A percentile compares a stretch with the other conserved stretches of the same genome.
phyloP scores from a whole-genome alignment of 768 basidiomycete species.

The Antrodiella citrinella region DNA sequence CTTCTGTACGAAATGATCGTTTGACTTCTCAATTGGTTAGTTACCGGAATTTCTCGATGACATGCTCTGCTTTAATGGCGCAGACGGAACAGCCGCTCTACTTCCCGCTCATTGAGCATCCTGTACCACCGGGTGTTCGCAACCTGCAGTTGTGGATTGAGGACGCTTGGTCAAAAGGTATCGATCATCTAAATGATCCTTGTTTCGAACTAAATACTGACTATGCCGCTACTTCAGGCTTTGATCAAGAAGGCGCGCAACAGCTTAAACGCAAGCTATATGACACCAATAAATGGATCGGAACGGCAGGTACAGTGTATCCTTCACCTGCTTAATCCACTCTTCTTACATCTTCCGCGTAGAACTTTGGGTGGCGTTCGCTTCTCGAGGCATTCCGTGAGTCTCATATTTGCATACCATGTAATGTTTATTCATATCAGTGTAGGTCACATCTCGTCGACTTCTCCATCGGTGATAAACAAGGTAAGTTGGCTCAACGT shows the following conservation, averaged over 20 bases:
- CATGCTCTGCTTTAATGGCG: slow-evolving; percentile 61
- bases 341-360: slow-evolving; percentile 8
- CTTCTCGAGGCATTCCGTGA: slow-evolving; percentile 75
- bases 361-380: slow-evolving; percentile 79
- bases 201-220: background rate
- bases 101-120: slow-evolving; percentile 47
- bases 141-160: slow-evolving; percentile 78
- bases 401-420: slow-evolving; percentile 17
- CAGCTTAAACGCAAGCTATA: slow-evolving; percentile 46
- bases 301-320: slow-evolving; percentile 53
- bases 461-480: too few species aligned
- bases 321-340: background rate
- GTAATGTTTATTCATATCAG: slow-evolving; percentile 2
- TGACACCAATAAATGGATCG: slow-evolving; percentile 69
- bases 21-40: slow-evolving; percentile 27
- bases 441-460: slow-evolving; percentile 57
- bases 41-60: slow-evolving; percentile 80
- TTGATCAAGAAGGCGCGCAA: slow-evolving; percentile 59
- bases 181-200: background rate
- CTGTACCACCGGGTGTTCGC: slow-evolving; percentile 56
- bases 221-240: slow-evolving; percentile 46
- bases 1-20: slow-evolving; percentile 5
- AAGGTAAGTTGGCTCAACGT: too few species aligned
- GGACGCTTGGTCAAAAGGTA: slow-evolving; percentile 68
- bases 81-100: slow-evolving; percentile 59